Evolutionary conservation across 2,329 filamentous ascomycete species (phyloP).

Genomic region (Epichloe scottii): DNA sequence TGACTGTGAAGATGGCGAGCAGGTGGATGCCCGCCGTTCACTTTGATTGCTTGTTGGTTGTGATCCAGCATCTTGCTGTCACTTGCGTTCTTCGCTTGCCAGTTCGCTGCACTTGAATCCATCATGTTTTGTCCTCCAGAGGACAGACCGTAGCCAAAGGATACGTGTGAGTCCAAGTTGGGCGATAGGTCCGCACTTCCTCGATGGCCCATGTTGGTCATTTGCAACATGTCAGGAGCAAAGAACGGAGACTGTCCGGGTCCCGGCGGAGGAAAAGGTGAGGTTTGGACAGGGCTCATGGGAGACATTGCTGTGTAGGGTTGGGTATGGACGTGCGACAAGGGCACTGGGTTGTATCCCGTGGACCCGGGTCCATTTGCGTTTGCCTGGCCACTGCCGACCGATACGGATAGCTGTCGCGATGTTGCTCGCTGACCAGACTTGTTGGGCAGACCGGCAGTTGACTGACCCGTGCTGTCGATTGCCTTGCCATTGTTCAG

Average conservation of each 20-base stretch:
- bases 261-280: slow-evolving; percentile 23
- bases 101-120: slow-evolving; percentile 22
- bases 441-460: slow-evolving; percentile 6
- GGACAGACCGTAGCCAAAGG: slow-evolving; percentile 38
- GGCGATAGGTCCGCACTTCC: slow-evolving; percentile 40
- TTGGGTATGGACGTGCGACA: slow-evolving; percentile 28
- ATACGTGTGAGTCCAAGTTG: slow-evolving; percentile 62
- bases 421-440: slow-evolving; percentile 10
- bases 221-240: slow-evolving; percentile 38
- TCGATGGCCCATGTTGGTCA: slow-evolving; percentile 35
- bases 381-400: slow-evolving; percentile 27
- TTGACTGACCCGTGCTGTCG: slow-evolving; percentile 4
- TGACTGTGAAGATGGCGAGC: slow-evolving; percentile 14
- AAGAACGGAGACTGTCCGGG: slow-evolving; percentile 29
- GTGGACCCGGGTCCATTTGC: slow-evolving; percentile 22
- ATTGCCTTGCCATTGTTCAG: not conserved
- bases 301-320: slow-evolving; percentile 38
- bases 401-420: slow-evolving; percentile 16
- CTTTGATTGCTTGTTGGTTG: slow-evolving; percentile 16
- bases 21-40: slow-evolving; percentile 15
- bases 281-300: slow-evolving; percentile 36
- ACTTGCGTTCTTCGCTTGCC: not conserved
- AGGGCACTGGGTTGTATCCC: slow-evolving; percentile 28
- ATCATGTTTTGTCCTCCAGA: slow-evolving; percentile 18
- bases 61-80: slow-evolving; percentile 8